These are phyloP conservation scores for Kluyveromyces dobzhanskii DNA, from an alignment of 805 yeast genomes.

Conservation along the genomic window DNA sequence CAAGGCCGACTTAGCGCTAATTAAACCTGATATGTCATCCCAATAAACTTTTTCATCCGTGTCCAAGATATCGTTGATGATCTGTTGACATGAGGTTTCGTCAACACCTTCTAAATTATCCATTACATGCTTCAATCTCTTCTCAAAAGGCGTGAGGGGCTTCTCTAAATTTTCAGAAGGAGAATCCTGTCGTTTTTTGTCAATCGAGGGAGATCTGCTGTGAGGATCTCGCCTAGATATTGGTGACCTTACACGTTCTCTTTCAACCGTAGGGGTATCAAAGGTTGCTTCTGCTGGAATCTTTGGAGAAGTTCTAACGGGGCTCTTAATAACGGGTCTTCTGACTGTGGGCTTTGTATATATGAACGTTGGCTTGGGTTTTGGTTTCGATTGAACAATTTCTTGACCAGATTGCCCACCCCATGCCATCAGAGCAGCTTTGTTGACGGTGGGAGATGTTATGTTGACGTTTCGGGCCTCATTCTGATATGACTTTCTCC, in stretches of 20 bases:
- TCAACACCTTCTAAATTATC: conserved; percentile 58
- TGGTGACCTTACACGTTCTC: conserved; percentile 1
- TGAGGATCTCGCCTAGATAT: neutral
- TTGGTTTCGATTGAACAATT: neutral
- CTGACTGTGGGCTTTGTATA: conserved; percentile 15
- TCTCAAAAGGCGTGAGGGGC: conserved; percentile 6
- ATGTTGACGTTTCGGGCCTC: conserved; percentile 1
- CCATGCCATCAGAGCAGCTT: conserved; percentile 22
- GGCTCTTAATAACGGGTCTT: conserved; percentile 15
- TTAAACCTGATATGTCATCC: conserved; percentile 93
- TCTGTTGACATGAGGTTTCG: conserved; percentile 68
- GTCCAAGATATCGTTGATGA: conserved; percentile 78
- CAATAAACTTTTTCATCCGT: conserved; percentile 87
- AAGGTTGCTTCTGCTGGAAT: conserved; percentile 1
- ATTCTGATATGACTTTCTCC: conserved; percentile 3
- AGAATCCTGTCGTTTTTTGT: neutral
- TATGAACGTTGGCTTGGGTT: conserved; percentile 12
- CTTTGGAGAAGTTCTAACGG: conserved; percentile 6
- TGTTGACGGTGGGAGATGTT: conserved; percentile 11
- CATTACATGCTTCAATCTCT: conserved; percentile 17
- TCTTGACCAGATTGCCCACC: conserved; percentile 5
- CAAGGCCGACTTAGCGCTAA: conserved; percentile 76
- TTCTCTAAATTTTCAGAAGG: conserved; percentile 2
- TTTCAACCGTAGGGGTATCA: neutral
- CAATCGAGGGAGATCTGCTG: neutral